Base-by-base conservation (phyloP, 495 filamentous ascomycete species). In the Aspergillus saccharolyticus region DNA sequence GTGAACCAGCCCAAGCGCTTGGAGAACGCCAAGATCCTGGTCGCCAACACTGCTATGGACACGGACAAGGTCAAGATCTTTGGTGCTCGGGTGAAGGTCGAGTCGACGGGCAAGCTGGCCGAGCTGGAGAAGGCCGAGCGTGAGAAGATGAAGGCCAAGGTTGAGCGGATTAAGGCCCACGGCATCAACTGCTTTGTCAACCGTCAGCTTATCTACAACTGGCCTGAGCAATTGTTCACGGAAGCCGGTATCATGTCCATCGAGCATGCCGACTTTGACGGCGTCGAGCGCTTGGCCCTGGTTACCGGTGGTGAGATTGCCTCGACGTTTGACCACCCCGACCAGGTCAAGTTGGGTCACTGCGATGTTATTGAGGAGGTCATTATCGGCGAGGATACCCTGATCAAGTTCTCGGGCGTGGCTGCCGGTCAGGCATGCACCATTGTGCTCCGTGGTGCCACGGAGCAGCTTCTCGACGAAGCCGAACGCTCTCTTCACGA, bases 141-240 rank as follows among this genome's bases (percentile, higher is more conserved):
- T 54, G 93, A 97, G 66, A 98, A 97, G 85, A 98, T 98, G 94
- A 94, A 89, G 76, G 87, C 88, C 54, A 98, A 98, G 81, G 94
- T 98, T 44, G 95, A 98, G 66, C 91, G 87, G 67, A 98, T 98
- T 79, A 98, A 97, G 84, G 83, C 90, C 33, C 95, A 98, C 66
- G 94, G 94, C 43, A 96, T 98, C 78, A 98, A 98, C 82, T 97
- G 95, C 79, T 98, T 98, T 76, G 95, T 98, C 69, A 98, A 98
- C 80, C 82, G 94, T 59, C 94, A 98, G 69, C 83, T 98, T 46
- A 98, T 98, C 75, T 98, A 98, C 82, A 98, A 98, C 82, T 97
- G 94, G 93, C 94, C 94, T 33, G 94, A 98, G 72, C 95, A 97
- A 75, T 87, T 98, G 50, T 98, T 98, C 70, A 89, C 93, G 21